Conservation (phyloP, 768 basidiomycete species). For the Neoboletus brunneissimus region DNA sequence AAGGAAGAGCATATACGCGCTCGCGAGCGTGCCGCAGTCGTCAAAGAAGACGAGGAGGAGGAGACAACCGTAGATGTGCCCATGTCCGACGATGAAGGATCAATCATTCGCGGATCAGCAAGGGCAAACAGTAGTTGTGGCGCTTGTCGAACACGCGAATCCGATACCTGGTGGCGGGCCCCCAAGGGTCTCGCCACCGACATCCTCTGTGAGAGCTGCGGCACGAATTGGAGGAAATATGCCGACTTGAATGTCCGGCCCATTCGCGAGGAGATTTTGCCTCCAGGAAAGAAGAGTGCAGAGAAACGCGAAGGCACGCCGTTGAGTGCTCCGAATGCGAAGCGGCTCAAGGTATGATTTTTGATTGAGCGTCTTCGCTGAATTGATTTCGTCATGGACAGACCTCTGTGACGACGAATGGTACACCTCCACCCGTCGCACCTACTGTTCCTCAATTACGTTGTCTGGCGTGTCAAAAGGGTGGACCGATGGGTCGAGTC, state of each 20-base stretch:
- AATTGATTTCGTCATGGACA: constrained; percentile 4
- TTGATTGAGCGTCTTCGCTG: not conserved
- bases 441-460: constrained; percentile 58
- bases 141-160: constrained; percentile 80
- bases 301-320: constrained; percentile 66
- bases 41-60: constrained; percentile 27
- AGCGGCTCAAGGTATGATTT: constrained; percentile 58
- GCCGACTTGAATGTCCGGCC: constrained; percentile 81
- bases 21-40: constrained; percentile 35
- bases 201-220: constrained; percentile 83
- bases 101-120: constrained; percentile 57
- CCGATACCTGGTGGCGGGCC: constrained; percentile 86
- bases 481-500: constrained; percentile 73
- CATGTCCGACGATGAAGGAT: constrained; percentile 69
- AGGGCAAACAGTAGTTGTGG: constrained; percentile 65
- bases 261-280: constrained; percentile 60
- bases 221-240: constrained; percentile 90
- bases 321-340: constrained; percentile 48
- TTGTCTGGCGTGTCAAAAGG: constrained; percentile 73
- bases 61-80: constrained; percentile 31
- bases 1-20: constrained; percentile 64
- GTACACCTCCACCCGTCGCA: constrained; percentile 60
- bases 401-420: constrained; percentile 42
- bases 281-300: constrained; percentile 39
- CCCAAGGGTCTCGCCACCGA: constrained; percentile 78